Conservation (phyloP, 257 asterid species). For the Knoxia roxburghii region DNA sequence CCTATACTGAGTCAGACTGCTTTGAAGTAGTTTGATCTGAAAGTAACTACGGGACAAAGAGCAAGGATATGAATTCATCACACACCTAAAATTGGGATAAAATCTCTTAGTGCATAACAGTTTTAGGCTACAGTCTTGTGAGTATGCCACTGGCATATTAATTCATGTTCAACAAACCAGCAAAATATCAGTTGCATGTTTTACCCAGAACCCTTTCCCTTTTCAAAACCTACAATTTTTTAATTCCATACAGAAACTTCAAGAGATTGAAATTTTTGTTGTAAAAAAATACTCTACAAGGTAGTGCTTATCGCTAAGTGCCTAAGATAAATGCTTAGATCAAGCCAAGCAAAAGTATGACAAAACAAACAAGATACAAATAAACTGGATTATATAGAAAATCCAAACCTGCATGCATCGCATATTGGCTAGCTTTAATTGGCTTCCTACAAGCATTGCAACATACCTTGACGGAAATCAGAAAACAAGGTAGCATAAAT, state of each 20-base stretch:
- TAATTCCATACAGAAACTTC: not conserved
- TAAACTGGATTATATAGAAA: not conserved
- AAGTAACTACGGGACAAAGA: too few species aligned
- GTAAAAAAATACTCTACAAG: not conserved
- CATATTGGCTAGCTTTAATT: constrained; percentile 76
- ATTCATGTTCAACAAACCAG: not conserved
- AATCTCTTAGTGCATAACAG: too few species aligned
- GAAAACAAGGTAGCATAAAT: constrained; percentile 4
- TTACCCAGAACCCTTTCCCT: too few species aligned
- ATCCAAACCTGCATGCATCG: constrained; percentile 68
- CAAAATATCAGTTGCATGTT: too few species aligned
- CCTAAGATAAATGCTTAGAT: constrained; percentile 1
- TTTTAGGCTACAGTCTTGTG: too few species aligned
- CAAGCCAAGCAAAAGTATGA: not conserved
- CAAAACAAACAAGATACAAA: not conserved
- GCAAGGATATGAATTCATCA: too few species aligned
- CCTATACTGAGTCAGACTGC: too few species aligned
- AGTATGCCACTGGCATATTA: too few species aligned
- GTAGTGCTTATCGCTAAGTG: not conserved
- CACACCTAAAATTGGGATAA: too few species aligned
- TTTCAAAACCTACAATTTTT: too few species aligned
- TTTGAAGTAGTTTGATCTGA: too few species aligned
- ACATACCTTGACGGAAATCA: constrained; percentile 58
- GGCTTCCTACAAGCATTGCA: constrained; percentile 96
- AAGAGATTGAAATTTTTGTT: not conserved